phyloP scores from a whole-genome alignment of 345 rosid species.

The Cardamine occulta region DNA sequence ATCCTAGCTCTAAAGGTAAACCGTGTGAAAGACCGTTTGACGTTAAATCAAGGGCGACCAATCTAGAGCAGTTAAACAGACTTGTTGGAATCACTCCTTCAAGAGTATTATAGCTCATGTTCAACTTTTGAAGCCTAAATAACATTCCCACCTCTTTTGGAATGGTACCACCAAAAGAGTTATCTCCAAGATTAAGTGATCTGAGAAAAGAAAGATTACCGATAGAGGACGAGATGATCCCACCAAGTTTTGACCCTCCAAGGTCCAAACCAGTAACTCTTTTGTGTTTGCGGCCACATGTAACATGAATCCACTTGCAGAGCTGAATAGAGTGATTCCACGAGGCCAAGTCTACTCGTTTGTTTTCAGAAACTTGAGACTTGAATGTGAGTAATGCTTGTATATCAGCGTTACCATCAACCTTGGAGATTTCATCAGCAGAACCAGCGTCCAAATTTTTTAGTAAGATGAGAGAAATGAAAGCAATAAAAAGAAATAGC shows the following conservation, averaged over 20 bases:
- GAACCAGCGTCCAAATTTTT: background rate
- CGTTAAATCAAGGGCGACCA: background rate
- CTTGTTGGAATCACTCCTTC: slow-evolving; percentile 4
- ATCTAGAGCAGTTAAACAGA: slow-evolving; percentile 4
- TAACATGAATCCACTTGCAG: slow-evolving; percentile 43
- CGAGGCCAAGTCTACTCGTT: slow-evolving; percentile 18
- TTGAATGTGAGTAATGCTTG: slow-evolving; percentile 26
- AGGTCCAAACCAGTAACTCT: slow-evolving; percentile 37
- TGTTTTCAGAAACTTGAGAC: slow-evolving; percentile 22
- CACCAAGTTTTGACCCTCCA: slow-evolving; percentile 3
- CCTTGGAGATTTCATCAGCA: background rate
- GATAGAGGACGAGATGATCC: slow-evolving; percentile 29
- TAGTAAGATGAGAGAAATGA: slow-evolving; percentile 8
- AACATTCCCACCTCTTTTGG: slow-evolving; percentile 29
- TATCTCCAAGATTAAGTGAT: slow-evolving; percentile 18
- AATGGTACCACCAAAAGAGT: slow-evolving; percentile 20
- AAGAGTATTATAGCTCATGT: slow-evolving; percentile 7
- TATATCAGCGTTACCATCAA: background rate
- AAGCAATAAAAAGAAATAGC: background rate
- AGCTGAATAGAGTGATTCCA: slow-evolving; percentile 41
- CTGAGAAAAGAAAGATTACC: slow-evolving; percentile 34
- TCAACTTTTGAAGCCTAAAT: background rate
- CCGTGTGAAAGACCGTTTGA: background rate
- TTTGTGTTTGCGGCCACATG: slow-evolving; percentile 32
- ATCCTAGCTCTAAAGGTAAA: slow-evolving; percentile 17